A percentile compares a stretch with the other conserved stretches of the same genome.
Conservation (phyloP, 1,284 basidiomycete genomes). For the Boletellus dicymbophilus region DNA sequence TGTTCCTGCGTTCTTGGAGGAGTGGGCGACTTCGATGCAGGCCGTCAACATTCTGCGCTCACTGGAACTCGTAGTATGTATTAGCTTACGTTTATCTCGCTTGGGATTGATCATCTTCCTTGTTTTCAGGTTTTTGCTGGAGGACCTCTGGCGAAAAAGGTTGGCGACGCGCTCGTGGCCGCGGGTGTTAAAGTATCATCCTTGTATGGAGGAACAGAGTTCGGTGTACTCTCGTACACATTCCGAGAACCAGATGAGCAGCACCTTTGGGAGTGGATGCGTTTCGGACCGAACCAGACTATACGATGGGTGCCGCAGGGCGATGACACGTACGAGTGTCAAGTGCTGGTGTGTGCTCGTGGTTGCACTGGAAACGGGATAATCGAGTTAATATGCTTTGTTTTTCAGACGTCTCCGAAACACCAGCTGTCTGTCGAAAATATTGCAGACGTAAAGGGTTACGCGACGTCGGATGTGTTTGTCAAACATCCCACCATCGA, state of each 20-base stretch:
- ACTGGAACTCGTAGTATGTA: constrained; percentile 20
- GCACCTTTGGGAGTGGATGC: constrained; percentile 27
- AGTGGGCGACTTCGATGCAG: constrained; percentile 12
- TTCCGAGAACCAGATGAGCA: constrained; percentile 6
- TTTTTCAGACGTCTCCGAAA: constrained; percentile 2
- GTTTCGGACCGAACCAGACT: constrained; percentile 17
- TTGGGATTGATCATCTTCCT: no score
- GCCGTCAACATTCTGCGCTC: constrained; percentile 6
- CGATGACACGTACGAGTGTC: constrained; percentile 23
- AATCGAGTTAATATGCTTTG: no score
- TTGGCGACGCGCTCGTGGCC: constrained; percentile 19
- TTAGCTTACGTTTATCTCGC: neutral
- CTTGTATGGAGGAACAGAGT: constrained; percentile 26
- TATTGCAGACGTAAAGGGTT: constrained; percentile 33
- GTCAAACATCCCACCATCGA: constrained; percentile 33
- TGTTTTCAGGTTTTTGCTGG: constrained; percentile 17
- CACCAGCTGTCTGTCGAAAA: constrained; percentile 32
- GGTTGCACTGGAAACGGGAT: no score
- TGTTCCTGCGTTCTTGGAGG: constrained; percentile 24
- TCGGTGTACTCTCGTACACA: neutral
- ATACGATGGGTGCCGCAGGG: constrained; percentile 24
- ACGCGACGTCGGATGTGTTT: constrained; percentile 36
- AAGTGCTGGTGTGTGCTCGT: constrained; percentile 23
- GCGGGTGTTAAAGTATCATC: constrained; percentile 20
- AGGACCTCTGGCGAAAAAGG: constrained; percentile 19